Conservation (phyloP, 1,284 basidiomycete genomes). For the Vanrija sp. region DNA sequence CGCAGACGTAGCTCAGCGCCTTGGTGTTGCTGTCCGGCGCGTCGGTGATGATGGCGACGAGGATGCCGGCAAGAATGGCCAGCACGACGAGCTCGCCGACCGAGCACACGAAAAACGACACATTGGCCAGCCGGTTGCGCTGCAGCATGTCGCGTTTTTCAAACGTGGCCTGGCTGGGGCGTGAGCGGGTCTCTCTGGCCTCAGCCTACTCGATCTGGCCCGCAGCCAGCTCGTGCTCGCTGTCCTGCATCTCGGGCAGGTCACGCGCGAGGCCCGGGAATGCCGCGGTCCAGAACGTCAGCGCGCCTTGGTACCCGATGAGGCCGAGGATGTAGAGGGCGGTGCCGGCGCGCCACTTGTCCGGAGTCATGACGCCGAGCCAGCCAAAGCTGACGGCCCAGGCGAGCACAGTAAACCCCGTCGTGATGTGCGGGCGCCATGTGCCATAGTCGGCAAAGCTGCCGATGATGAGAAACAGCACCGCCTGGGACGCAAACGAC, state of each 20-base stretch:
- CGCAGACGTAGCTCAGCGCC: constrained; percentile 68
- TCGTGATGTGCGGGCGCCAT: constrained; percentile 48
- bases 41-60: constrained; percentile 58
- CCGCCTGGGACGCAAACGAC: constrained; percentile 23
- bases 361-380: constrained; percentile 49
- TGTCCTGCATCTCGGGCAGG: constrained; percentile 19
- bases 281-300: constrained; percentile 24
- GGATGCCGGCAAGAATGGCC: constrained; percentile 48
- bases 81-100: constrained; percentile 35
- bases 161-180: constrained; percentile 57
- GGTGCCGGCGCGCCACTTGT: constrained; percentile 19
- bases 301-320: constrained; percentile 68
- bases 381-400: constrained; percentile 62
- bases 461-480: constrained; percentile 19
- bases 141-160: constrained; percentile 38
- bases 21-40: constrained; percentile 80
- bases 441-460: constrained; percentile 26
- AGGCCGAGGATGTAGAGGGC: constrained; percentile 44
- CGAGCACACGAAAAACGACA: constrained; percentile 67
- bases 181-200: too few relatives aligned
- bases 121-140: constrained; percentile 23
- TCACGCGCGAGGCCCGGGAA: constrained; percentile 24
- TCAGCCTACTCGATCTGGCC: constrained; percentile 9
- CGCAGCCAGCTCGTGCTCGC: constrained; percentile 15
- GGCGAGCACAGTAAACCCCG: constrained; percentile 66